These are phyloP conservation scores for Leccinum incarnatum DNA, from an alignment of 768 basidiomycete genomes.

Conservation along the genomic window DNA sequence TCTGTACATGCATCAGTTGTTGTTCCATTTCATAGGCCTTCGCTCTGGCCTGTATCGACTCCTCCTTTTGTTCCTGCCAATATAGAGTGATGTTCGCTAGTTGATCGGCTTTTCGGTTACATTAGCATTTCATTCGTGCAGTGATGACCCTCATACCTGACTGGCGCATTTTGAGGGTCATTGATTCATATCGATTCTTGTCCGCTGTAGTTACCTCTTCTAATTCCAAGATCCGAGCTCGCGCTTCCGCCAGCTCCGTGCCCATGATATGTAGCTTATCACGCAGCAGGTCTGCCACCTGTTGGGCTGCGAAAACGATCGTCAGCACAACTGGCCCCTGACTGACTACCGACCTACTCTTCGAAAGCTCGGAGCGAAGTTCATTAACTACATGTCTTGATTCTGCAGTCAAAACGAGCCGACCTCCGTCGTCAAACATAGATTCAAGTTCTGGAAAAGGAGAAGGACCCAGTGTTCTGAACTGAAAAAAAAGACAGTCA, in stretches of 20 bases:
- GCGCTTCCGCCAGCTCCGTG: slow-evolving; percentile 42
- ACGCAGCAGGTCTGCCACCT: slow-evolving; percentile 48
- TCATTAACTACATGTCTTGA: slow-evolving; percentile 32
- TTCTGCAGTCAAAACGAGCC: slow-evolving; percentile 23
- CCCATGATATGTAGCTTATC: slow-evolving; percentile 43
- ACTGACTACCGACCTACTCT: slow-evolving; percentile 25
- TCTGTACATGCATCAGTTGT: slow-evolving; percentile 20
- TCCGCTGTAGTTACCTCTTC: slow-evolving; percentile 28
- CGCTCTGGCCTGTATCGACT: slow-evolving; percentile 23
- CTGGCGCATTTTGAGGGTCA: slow-evolving; percentile 23
- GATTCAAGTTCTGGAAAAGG: slow-evolving; percentile 27
- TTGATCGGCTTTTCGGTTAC: slow-evolving; percentile 15
- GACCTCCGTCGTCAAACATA: slow-evolving; percentile 27
- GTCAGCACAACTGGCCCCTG: background rate
- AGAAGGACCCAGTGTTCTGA: background rate
- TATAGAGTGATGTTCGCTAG: slow-evolving; percentile 23
- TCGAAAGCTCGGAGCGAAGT: slow-evolving; percentile 35
- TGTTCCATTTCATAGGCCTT: slow-evolving; percentile 29
- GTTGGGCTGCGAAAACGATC: slow-evolving; percentile 37
- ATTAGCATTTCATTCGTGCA: slow-evolving; percentile 14
- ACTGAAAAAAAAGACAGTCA: background rate
- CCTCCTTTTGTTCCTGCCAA: slow-evolving; percentile 29
- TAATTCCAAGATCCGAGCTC: slow-evolving; percentile 36
- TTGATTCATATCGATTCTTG: slow-evolving; percentile 20
- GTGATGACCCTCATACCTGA: slow-evolving; percentile 19